Conservation (phyloP, 768 basidiomycete species). For the Lactarius vividus region DNA sequence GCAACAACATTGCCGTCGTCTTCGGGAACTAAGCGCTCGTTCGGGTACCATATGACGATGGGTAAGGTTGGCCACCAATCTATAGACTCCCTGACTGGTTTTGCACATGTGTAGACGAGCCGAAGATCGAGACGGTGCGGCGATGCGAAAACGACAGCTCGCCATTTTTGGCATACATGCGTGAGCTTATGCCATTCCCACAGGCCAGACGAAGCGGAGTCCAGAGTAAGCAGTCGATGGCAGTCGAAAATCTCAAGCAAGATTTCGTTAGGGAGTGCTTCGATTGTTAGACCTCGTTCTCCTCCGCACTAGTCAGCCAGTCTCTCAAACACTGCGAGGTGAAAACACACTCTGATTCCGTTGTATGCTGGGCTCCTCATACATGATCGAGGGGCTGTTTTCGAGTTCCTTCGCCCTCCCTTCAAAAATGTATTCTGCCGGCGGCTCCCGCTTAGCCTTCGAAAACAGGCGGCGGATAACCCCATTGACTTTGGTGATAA, state of each 20-base stretch:
- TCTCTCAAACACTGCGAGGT: background rate
- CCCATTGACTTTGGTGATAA: background rate
- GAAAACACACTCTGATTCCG: background rate
- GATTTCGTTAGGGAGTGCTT: constrained; percentile 8
- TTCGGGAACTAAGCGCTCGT: background rate
- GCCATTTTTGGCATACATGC: constrained; percentile 16
- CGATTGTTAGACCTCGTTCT: background rate
- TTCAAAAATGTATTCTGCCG: background rate
- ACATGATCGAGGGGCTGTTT: background rate
- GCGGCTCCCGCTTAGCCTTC: background rate
- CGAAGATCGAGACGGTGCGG: constrained; percentile 6
- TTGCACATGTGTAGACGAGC: constrained; percentile 4
- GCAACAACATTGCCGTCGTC: constrained; percentile 2
- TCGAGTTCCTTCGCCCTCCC: background rate
- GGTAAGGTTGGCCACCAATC: constrained; percentile 6
- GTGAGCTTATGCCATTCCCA: constrained; percentile 18
- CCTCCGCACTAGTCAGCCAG: background rate
- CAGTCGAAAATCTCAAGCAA: constrained; percentile 12
- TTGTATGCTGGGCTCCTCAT: background rate
- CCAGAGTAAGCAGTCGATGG: constrained; percentile 1
- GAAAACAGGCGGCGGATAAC: background rate
- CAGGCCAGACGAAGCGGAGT: background rate
- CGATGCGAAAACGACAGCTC: constrained; percentile 5
- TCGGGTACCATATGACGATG: background rate
- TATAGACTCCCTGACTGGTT: background rate